These are phyloP conservation scores for Picochlorum sp. DNA, from an alignment of 139 green algal species.

Conservation along the genomic window DNA sequence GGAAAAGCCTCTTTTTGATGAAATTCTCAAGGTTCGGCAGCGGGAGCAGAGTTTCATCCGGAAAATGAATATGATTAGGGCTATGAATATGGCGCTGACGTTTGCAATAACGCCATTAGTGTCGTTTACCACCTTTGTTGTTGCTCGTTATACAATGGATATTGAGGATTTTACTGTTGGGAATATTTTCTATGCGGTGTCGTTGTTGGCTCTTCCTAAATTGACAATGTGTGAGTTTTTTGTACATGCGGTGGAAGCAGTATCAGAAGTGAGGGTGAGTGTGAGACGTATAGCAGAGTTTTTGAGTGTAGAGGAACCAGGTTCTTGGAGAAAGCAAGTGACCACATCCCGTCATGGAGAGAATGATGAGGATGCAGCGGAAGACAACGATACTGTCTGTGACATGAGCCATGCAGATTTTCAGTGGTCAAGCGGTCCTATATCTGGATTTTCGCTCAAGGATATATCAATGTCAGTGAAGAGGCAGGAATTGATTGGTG, in stretches of 20 bases:
- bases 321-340: constrained; percentile 15
- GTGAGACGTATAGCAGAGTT: constrained; percentile 63
- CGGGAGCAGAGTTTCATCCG: constrained; percentile 39
- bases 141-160: constrained; percentile 22
- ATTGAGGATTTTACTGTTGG: constrained; percentile 39
- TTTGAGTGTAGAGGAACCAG: constrained; percentile 58
- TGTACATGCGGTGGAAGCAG: constrained; percentile 42
- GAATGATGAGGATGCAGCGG: neutral
- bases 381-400: constrained; percentile 23
- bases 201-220: constrained; percentile 45
- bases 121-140: constrained; percentile 58
- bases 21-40: constrained; percentile 31
- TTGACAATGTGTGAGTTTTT: constrained; percentile 59
- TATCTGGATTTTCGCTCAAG: constrained; percentile 20
- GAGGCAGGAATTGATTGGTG: constrained; percentile 57
- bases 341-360: neutral
- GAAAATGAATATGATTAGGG: constrained; percentile 53
- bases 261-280: constrained; percentile 52
- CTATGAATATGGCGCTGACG: constrained; percentile 52
- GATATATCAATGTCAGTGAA: constrained; percentile 32
- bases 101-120: constrained; percentile 63
- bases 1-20: constrained; percentile 41
- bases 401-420: neutral
- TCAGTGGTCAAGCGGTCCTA: neutral
- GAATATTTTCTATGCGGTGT: constrained; percentile 61